Evolutionary conservation across 2,329 filamentous ascomycete genomes (phyloP).

Genomic region (Ceratocystis destructans): DNA sequence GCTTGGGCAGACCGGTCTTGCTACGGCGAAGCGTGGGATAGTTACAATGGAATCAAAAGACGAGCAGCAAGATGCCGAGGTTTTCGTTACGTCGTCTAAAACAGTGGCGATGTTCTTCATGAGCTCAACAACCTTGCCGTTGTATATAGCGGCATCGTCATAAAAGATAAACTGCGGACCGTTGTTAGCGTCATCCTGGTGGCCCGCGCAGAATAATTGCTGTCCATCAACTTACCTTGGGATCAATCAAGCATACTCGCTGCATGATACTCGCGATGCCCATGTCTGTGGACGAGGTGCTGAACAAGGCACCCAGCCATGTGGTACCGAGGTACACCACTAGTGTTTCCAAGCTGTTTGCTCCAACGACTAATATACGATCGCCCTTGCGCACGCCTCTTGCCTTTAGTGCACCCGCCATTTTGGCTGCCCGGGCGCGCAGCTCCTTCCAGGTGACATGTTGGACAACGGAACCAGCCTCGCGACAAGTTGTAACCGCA

Average conservation of each 20-base stretch:
- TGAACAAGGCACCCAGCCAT: constrained; percentile 62
- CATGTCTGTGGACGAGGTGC: constrained; percentile 69
- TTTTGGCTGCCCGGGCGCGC: constrained; percentile 40
- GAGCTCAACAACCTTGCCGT: constrained; percentile 60
- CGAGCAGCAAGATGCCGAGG: constrained; percentile 41
- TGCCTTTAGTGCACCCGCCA: constrained; percentile 53
- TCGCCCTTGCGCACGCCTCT: constrained; percentile 58
- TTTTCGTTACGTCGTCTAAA: constrained; percentile 48
- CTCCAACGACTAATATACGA: constrained; percentile 59
- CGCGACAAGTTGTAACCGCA: constrained; percentile 58
- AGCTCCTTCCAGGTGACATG: constrained; percentile 56
- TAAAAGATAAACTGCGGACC: constrained; percentile 52
- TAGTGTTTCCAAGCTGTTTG: constrained; percentile 62
- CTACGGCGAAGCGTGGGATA: constrained; percentile 49
- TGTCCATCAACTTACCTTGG: constrained; percentile 36
- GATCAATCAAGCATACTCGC: constrained; percentile 58
- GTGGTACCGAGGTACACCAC: constrained; percentile 55
- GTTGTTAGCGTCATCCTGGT: constrained; percentile 21
- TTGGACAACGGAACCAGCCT: constrained; percentile 44
- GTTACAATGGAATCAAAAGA: constrained; percentile 52
- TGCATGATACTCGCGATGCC: constrained; percentile 65
- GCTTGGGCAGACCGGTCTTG: constrained; percentile 45
- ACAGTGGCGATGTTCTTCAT: constrained; percentile 57
- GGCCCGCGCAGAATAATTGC: background rate
- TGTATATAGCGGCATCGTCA: constrained; percentile 68